Conservation (phyloP, 2,329 filamentous ascomycete genomes). For the Pseudogymnoascus sp. region DNA sequence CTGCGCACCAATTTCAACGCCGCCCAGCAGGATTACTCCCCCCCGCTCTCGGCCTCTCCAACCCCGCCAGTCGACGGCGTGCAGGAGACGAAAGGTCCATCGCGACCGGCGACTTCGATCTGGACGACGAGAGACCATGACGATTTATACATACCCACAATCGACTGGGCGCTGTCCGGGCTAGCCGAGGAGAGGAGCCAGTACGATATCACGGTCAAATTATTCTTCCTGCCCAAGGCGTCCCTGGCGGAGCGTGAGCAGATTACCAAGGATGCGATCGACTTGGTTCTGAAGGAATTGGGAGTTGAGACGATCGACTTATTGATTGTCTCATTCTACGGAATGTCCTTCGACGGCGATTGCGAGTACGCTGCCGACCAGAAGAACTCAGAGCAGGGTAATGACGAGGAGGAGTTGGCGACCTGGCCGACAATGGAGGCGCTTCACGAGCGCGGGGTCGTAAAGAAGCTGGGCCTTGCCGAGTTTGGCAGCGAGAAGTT, state of each 20-base stretch:
- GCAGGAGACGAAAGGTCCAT: slow-evolving; percentile 24
- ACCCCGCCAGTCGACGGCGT: slow-evolving; percentile 26
- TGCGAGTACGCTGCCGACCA: slow-evolving; percentile 71
- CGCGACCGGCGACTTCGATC: slow-evolving; percentile 28
- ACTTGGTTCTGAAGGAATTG: slow-evolving; percentile 72
- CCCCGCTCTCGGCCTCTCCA: slow-evolving; percentile 26
- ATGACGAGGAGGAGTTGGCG: slow-evolving; percentile 58
- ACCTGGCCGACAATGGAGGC: slow-evolving; percentile 68
- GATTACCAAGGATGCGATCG: slow-evolving; percentile 71
- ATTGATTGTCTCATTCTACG: slow-evolving; percentile 86
- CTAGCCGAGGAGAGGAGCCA: slow-evolving; percentile 72
- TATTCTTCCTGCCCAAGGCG: slow-evolving; percentile 80
- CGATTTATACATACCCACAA: slow-evolving; percentile 67
- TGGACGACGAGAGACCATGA: slow-evolving; percentile 63
- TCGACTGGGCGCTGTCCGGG: slow-evolving; percentile 62
- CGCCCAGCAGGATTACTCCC: slow-evolving; percentile 55
- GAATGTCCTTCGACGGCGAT: slow-evolving; percentile 86
- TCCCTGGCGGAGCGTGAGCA: slow-evolving; percentile 54
- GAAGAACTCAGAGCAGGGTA: slow-evolving; percentile 51
- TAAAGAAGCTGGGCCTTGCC: slow-evolving; percentile 71
- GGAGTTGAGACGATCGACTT: slow-evolving; percentile 71
- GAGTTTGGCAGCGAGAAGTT: slow-evolving; percentile 87
- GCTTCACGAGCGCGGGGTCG: slow-evolving; percentile 61
- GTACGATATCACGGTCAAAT: slow-evolving; percentile 92
- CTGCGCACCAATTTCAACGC: slow-evolving; percentile 75